Percentiles rank a stretch among this genome's conserved stretches.
phyloP scores from a whole-genome alignment of 495 filamentous ascomycete genomes.

The Penicillium crystallinum region DNA sequence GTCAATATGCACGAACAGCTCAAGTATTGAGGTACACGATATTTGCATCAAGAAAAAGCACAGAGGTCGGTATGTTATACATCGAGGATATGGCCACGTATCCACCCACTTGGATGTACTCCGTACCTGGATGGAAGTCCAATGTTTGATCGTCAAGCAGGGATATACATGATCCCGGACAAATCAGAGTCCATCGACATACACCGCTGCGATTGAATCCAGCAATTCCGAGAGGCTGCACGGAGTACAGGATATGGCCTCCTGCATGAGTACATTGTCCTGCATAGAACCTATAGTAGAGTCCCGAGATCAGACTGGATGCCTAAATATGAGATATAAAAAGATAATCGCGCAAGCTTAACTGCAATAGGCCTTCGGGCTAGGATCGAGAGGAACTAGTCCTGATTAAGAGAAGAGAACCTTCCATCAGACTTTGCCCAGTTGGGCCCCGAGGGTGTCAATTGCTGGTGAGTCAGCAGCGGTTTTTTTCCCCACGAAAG shows the following conservation, averaged over 20 bases:
- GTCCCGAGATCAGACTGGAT: no score
- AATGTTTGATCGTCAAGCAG: not conserved
- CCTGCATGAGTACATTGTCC: not conserved
- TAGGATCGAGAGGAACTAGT: not conserved
- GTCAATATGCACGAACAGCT: no score
- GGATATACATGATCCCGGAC: not conserved
- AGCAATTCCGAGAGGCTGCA: not conserved
- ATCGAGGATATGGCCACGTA: not conserved
- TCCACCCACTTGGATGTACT: not conserved
- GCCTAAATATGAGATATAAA: not conserved
- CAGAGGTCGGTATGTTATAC: not conserved
- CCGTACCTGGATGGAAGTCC: not conserved
- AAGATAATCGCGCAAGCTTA: not conserved
- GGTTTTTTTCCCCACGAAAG: constrained; percentile 1
- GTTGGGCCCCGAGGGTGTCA: not conserved
- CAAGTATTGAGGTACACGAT: no score
- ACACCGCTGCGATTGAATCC: constrained; percentile 1
- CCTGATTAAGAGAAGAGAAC: not conserved
- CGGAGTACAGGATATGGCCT: not conserved
- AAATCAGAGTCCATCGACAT: not conserved
- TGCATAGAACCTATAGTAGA: not conserved
- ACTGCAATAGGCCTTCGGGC: no score
- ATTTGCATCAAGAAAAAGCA: not conserved
- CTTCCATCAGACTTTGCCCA: not conserved
- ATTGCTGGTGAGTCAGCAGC: not conserved